Conservation (phyloP, 1,284 basidiomycete species). For the Apiotrichum veenhuisii region DNA sequence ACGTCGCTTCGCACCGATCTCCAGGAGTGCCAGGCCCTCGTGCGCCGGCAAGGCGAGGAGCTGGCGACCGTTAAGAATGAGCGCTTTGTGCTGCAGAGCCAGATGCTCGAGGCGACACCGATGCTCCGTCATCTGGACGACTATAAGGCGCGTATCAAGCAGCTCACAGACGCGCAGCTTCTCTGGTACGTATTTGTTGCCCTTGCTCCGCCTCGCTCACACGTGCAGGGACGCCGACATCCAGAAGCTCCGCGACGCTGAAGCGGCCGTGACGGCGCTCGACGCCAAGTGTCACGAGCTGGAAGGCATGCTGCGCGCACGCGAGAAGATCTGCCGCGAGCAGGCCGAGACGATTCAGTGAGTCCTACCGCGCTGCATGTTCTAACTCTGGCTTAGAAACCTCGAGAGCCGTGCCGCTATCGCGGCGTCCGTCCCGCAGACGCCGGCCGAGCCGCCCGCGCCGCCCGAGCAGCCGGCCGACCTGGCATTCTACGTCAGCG, state of each 20-base stretch:
- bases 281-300: conserved; percentile 26
- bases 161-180: conserved; percentile 35
- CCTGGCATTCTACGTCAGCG: conserved; percentile 19
- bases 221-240: conserved; percentile 31
- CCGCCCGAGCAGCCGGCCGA: background rate
- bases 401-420: conserved; percentile 10
- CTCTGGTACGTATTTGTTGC: conserved; percentile 31
- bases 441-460: background rate
- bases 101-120: conserved; percentile 35
- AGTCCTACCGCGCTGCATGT: background rate
- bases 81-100: conserved; percentile 41
- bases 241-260: conserved; percentile 26
- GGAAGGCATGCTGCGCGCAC: conserved; percentile 22
- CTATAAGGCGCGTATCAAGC: conserved; percentile 42
- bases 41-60: conserved; percentile 35
- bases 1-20: conserved; percentile 31
- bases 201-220: conserved; percentile 1
- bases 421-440: background rate
- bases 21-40: conserved; percentile 25
- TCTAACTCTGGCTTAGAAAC: background rate
- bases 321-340: conserved; percentile 24
- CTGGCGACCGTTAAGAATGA: conserved; percentile 43
- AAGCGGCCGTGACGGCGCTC: conserved; percentile 18
- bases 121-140: conserved; percentile 42
- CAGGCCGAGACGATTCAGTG: conserved; percentile 20